Evolutionary conservation across 73 alveolate genomes (phyloP).

Genomic region (Symbiodinium pilosum): DNA sequence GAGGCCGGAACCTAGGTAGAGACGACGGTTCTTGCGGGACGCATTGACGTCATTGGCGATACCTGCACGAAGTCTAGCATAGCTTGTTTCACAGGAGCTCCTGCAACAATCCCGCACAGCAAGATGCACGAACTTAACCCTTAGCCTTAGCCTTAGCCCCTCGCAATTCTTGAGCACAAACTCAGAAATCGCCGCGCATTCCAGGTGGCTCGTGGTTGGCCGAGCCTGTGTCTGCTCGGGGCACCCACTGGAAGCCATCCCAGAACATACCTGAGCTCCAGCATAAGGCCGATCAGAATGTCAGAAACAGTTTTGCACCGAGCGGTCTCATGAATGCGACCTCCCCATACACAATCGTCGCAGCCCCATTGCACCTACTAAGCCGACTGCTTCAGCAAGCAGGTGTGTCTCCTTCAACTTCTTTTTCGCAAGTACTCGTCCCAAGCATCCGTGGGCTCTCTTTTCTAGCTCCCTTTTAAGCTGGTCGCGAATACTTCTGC

Average conservation of each 20-base stretch:
- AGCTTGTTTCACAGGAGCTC: too few relatives aligned
- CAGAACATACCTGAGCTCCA: conserved; percentile 91
- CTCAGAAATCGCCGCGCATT: too few relatives aligned
- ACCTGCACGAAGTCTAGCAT: neutral
- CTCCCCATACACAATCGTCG: too few relatives aligned
- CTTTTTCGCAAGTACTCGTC: neutral
- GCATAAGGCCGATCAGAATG: neutral
- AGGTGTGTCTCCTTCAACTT: neutral
- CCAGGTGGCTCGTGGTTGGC: neutral
- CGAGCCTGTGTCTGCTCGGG: conserved; percentile 92
- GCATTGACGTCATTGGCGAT: conserved; percentile 91
- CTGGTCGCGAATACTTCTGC: too few relatives aligned
- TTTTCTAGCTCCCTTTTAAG: too few relatives aligned
- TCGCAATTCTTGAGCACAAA: neutral
- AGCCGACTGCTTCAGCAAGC: neutral
- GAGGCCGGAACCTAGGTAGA: conserved; percentile 45
- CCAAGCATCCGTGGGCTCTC: neutral
- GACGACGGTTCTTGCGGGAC: conserved; percentile 83
- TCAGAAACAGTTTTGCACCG: too few relatives aligned
- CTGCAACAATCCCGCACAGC: too few relatives aligned
- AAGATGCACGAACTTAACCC: too few relatives aligned
- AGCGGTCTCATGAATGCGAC: too few relatives aligned
- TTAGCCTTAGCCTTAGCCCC: too few relatives aligned
- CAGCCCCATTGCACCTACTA: neutral
- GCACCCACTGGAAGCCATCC: conserved; percentile 95